Percentiles rank a stretch among this genome's conserved stretches.
Evolutionary conservation across 306 rosid species (phyloP).

Genomic region (Fragaria iinumae): DNA sequence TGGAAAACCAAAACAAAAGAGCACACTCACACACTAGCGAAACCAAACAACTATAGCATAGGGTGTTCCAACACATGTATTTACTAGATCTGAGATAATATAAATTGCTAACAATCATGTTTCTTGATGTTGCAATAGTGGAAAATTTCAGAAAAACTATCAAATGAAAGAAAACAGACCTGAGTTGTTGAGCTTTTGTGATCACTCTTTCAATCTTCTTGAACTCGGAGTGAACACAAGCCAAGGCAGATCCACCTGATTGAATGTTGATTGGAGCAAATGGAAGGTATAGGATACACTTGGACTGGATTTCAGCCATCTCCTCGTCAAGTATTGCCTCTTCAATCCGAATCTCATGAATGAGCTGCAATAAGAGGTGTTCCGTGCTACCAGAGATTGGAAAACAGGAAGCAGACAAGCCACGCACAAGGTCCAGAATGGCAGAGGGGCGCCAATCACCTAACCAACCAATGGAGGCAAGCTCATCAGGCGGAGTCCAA

Average conservation of each 20-base stretch:
- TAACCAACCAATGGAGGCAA: constrained; percentile 36
- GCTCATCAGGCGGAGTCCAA: constrained; percentile 35
- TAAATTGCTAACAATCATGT: neutral
- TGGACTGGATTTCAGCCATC: constrained; percentile 55
- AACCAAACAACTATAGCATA: neutral
- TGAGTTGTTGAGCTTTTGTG: constrained; percentile 44
- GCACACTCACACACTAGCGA: neutral
- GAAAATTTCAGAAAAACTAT: neutral
- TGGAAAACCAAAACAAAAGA: neutral
- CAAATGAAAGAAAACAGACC: constrained; percentile 24
- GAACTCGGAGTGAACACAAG: constrained; percentile 36
- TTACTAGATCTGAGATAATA: neutral
- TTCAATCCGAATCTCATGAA: constrained; percentile 40
- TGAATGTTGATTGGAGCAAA: constrained; percentile 27
- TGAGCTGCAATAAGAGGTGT: constrained; percentile 33
- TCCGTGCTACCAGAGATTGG: constrained; percentile 18
- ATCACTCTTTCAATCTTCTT: constrained; percentile 43
- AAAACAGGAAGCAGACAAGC: constrained; percentile 22
- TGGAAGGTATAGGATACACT: constrained; percentile 39
- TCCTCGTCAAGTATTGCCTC: constrained; percentile 46
- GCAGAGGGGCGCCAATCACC: constrained; percentile 54
- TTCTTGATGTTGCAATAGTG: neutral
- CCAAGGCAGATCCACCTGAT: constrained; percentile 26
- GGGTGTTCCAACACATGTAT: neutral
- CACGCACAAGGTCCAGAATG: constrained; percentile 34